These are phyloP conservation scores for Salmacisia buchloeana DNA, from an alignment of 1,284 basidiomycete species.

Conservation along the genomic window DNA sequence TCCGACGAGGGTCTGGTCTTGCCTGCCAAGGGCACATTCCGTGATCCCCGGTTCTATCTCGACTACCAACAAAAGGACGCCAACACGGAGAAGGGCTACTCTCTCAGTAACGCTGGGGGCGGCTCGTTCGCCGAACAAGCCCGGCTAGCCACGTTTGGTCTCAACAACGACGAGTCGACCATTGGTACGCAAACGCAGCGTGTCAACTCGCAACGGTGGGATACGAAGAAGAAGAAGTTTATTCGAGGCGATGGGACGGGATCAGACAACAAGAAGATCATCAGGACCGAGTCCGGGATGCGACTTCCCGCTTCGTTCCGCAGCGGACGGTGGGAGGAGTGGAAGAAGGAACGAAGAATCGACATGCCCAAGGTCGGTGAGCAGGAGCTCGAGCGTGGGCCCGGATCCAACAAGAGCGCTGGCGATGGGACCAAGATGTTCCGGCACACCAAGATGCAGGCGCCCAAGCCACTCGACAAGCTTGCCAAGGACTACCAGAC, in stretches of 20 bases:
- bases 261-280: conserved; percentile 88
- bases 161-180: conserved; percentile 65
- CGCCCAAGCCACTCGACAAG: conserved; percentile 27
- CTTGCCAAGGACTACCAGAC: conserved; percentile 18
- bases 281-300: conserved; percentile 85
- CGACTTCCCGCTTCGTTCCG: conserved; percentile 89
- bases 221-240: conserved; percentile 94
- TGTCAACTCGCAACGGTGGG: conserved; percentile 68
- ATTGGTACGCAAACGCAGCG: conserved; percentile 44
- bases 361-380: conserved; percentile 77
- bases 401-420: background rate
- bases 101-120: conserved; percentile 59
- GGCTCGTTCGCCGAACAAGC: conserved; percentile 81
- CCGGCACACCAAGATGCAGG: conserved; percentile 33
- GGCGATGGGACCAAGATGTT: conserved; percentile 15
- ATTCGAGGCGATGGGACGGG: conserved; percentile 76
- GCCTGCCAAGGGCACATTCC: conserved; percentile 54
- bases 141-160: conserved; percentile 70
- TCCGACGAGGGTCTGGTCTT: background rate
- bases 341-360: conserved; percentile 72
- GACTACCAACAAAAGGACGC: conserved; percentile 82
- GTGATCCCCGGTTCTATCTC: conserved; percentile 84
- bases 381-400: conserved; percentile 54
- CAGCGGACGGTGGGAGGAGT: conserved; percentile 88
- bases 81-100: conserved; percentile 66